Conservation (phyloP, 179 eudicot genomes). For the Silene noctiflora region DNA sequence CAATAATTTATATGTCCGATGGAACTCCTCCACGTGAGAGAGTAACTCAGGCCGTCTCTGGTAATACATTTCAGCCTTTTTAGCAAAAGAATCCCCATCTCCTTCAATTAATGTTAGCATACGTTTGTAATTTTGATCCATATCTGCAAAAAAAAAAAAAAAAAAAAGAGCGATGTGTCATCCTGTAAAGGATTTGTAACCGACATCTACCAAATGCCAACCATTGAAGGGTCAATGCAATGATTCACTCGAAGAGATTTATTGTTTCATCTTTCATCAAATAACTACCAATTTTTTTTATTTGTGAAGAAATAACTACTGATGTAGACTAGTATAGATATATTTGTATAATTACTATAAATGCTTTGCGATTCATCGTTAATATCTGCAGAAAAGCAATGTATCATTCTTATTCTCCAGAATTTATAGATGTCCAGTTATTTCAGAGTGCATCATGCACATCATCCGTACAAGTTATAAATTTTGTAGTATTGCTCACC, state of each 20-base stretch:
- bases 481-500: conserved; percentile 40
- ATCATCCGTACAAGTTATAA: conserved; percentile 1
- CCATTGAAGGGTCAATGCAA: too few species aligned
- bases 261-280: too few species aligned
- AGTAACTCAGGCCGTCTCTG: conserved; percentile 39
- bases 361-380: too few species aligned
- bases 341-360: too few species aligned
- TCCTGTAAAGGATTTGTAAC: too few species aligned
- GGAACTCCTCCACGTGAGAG: conserved; percentile 42
- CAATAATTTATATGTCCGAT: conserved; percentile 35
- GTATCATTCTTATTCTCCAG: conserved; percentile 14
- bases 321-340: too few species aligned
- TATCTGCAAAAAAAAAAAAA: conserved; percentile 41
- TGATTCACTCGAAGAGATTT: too few species aligned
- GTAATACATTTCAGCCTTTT: conserved; percentile 48
- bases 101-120: conserved; percentile 42
- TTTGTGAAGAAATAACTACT: too few species aligned
- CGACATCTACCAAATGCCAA: too few species aligned
- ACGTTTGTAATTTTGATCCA: conserved; percentile 44
- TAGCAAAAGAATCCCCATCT: conserved; percentile 44
- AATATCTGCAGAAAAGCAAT: too few species aligned
- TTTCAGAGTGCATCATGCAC: conserved; percentile 4
- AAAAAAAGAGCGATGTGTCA: too few species aligned
- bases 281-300: too few species aligned
- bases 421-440: neutral